Evolutionary conservation across 306 rosid species (phyloP), one percentile per base, ranked within the genome.

Genomic region (Nissolia schottii): DNA sequence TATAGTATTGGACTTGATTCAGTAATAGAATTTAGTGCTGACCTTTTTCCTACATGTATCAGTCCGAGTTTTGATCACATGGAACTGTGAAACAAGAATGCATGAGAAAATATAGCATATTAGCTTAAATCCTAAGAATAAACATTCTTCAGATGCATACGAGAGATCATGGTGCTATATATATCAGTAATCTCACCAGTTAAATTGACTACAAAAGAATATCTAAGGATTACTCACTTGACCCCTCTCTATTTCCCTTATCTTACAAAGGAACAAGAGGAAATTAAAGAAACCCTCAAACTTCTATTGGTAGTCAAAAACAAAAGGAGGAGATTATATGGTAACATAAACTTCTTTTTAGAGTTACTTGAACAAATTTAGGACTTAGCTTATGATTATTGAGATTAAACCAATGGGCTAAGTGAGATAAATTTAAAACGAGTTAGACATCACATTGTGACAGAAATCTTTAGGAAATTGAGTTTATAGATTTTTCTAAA

Each of bases 41-140:
- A 92, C 98, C 96, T 82, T 92, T 81, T 89, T 92, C 77, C 45
- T 80, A 48, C 41, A 37, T 46, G 89, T 90, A 1, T 77, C 84
- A 27, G 88, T 83, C 49, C 84, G 74, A 46, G 81, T 90, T 71
- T 77, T 82, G 84, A 92, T 63, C 75, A 87, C 90, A 61, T 91
- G 89, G 12, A 78, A 35, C 97, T 91, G 90, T 51, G 27, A 67
- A 77, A 60, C 60, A 67, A 63, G 9, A 37, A 68, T 48, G 22
- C 73, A 67, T 10, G 57, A 51, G n/a, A 31, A 75, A 40, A 64
- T 16, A 4, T 3, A 62, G 29, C 11, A 48, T 5, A 50, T 64
- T 34, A 75, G 73, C 65, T 45, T 34, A 53, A 28, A 43, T 20
- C 37, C 5, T 3, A n/a, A 55, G 45, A 29, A 40, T 24, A 31